Evolutionary conservation across 2,329 filamentous ascomycete species (phyloP).

Genomic region (Colletotrichum cuscutae): DNA sequence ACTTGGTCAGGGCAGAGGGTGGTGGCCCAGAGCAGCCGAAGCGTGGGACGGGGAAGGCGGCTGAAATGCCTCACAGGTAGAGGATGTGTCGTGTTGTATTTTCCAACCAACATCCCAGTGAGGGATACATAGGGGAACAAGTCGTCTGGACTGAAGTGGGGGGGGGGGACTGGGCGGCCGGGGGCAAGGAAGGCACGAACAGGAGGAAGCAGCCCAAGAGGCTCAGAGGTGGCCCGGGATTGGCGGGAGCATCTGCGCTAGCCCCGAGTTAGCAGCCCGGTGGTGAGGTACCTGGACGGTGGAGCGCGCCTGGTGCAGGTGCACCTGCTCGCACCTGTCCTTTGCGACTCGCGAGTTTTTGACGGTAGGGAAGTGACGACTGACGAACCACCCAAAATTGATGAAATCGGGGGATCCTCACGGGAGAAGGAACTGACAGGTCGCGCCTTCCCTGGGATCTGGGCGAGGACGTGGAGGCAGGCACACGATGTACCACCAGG

Average conservation of each 20-base stretch:
- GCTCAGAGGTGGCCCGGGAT: slow-evolving; percentile 34
- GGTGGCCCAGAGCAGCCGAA: background rate
- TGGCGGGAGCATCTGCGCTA: slow-evolving; percentile 30
- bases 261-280: slow-evolving; percentile 15
- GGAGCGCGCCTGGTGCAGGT: background rate
- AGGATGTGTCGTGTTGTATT: background rate
- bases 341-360: background rate
- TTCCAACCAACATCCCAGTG: no score
- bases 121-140: background rate
- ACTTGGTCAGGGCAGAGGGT: background rate
- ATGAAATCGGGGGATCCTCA: background rate
- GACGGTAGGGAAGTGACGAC: no score
- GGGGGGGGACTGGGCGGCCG: slow-evolving; percentile 7
- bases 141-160: slow-evolving; percentile 22
- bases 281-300: slow-evolving; percentile 9
- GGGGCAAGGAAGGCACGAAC: slow-evolving; percentile 22
- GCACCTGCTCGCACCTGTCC: background rate
- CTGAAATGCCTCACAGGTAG: slow-evolving; percentile 26
- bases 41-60: slow-evolving; percentile 22
- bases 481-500: background rate
- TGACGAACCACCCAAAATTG: background rate
- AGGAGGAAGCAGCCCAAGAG: slow-evolving; percentile 28
- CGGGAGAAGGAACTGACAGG: background rate
- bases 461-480: background rate
- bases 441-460: background rate